phyloP scores from a whole-genome alignment of 2,329 filamentous ascomycete species.

The Fusarium sp. region DNA sequence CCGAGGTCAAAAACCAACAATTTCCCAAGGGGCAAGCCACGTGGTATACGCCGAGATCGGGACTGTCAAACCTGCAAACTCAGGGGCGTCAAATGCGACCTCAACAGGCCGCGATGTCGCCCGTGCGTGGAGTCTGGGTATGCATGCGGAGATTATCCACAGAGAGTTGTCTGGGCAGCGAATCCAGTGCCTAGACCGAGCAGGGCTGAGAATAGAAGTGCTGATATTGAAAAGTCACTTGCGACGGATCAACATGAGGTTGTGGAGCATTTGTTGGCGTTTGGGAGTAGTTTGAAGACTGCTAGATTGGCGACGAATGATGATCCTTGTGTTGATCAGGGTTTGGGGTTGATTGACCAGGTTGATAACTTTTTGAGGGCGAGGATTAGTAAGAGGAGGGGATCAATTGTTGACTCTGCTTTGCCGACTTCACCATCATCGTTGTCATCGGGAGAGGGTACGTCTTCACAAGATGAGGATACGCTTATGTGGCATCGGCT shows the following conservation, averaged over 20 bases:
- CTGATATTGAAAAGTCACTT: slow-evolving; percentile 1
- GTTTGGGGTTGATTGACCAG: slow-evolving; percentile 42
- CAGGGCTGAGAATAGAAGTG: neutral
- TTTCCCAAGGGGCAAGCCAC: slow-evolving; percentile 43
- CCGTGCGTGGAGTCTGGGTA: slow-evolving; percentile 48
- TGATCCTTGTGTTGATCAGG: slow-evolving; percentile 20
- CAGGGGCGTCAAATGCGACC: slow-evolving; percentile 46
- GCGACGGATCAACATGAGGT: slow-evolving; percentile 11
- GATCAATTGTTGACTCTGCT: neutral
- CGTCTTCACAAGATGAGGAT: neutral
- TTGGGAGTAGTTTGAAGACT: slow-evolving; percentile 45
- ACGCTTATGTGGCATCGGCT: slow-evolving; percentile 45
- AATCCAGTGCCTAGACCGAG: neutral
- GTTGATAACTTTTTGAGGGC: slow-evolving; percentile 46
- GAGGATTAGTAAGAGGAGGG: slow-evolving; percentile 34
- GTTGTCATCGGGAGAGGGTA: accelerated
- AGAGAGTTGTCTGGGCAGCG: slow-evolving; percentile 49
- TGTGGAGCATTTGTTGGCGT: slow-evolving; percentile 35
- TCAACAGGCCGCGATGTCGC: slow-evolving; percentile 46
- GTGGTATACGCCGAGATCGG: slow-evolving; percentile 48
- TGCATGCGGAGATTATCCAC: slow-evolving; percentile 49
- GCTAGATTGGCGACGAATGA: neutral
- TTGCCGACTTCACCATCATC: neutral
- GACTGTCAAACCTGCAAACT: slow-evolving; percentile 46
- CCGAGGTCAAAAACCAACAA: slow-evolving; percentile 9